Evolutionary conservation across 306 rosid genomes (phyloP).

Genomic region (Amphicarpaea edgeworthii): DNA sequence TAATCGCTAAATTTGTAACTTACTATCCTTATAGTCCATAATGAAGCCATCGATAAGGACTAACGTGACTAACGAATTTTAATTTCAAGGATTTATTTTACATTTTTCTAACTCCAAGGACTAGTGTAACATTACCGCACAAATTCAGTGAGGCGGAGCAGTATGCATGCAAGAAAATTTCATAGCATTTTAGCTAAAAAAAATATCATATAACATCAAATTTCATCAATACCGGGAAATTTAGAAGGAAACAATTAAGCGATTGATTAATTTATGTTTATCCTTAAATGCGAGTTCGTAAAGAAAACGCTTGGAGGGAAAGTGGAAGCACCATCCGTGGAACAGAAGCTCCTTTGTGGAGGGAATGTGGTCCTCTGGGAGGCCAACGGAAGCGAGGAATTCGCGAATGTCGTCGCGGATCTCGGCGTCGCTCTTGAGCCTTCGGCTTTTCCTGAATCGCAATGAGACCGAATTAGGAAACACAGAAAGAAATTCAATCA

Average conservation of each 20-base stretch:
- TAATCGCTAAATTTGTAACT: too few relatives aligned
- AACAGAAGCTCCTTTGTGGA: constrained; percentile 75
- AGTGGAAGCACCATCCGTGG: constrained; percentile 74
- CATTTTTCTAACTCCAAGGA: too few relatives aligned
- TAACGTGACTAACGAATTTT: too few relatives aligned
- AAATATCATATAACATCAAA: neutral
- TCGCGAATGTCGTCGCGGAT: constrained; percentile 72
- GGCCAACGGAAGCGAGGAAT: constrained; percentile 66
- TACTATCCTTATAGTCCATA: too few relatives aligned
- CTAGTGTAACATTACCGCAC: too few relatives aligned
- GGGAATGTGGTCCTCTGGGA: constrained; percentile 75
- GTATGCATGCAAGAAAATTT: neutral
- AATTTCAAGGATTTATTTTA: too few relatives aligned
- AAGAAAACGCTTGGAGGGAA: neutral
- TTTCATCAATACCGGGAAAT: too few relatives aligned
- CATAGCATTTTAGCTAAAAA: neutral
- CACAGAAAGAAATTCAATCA: neutral
- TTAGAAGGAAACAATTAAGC: neutral
- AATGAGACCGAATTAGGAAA: constrained; percentile 13
- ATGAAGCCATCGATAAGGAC: too few relatives aligned
- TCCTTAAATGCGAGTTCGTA: neutral
- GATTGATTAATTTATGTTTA: neutral
- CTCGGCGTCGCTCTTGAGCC: constrained; percentile 76
- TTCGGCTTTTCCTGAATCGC: constrained; percentile 59
- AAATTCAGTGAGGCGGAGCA: neutral